Evolutionary conservation across 352 stramenopile genomes (phyloP), one percentile per base, ranked within the genome.

Genomic region (Pythium dissimile): DNA sequence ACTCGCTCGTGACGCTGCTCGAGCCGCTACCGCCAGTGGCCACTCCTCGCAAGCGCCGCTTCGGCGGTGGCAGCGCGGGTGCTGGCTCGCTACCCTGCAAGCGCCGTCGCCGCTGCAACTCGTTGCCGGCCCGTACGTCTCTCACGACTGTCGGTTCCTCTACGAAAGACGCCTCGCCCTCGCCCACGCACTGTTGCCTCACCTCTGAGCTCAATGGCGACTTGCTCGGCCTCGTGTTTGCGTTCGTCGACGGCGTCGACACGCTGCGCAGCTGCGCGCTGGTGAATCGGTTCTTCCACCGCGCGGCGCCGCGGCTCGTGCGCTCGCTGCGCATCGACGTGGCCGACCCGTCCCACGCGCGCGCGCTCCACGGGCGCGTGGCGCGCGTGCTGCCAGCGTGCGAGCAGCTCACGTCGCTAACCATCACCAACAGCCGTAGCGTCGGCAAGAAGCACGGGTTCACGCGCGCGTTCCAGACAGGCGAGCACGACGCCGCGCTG

Each of bases 1-100:
- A 92, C 54, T 68, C 78, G 23, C 72, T 92, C 21, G 79, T 92
- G 55, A 88, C 80, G 16, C 69, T 79, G 48, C 76, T 85, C 52
- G 77, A 83, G 54, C 67, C 72, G 35, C 73, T 64, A 46, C 54
- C 37, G 6, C 35, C n/a, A 2, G 8, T n/a, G 7, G 0, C 15
- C 56, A 30, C 23, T n/a, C 24, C 13, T 10, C 53, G 44, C 31
- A 61, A 67, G 66, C 13, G 58, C 35, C 31, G 15, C 58, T 15
- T 51, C 52, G 43, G 21, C 31, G 50, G 9, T 59, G 64, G 71
- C 62, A 24, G 55, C 41, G 44, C 54, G 43, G 39, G 32, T n/a
- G n/a, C n/a, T n/a, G n/a, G n/a, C n/a, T 30, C 20, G 16, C 41
- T 35, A 23, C 47, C 50, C 2, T 48, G 24, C 9, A 60, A 77